These are phyloP conservation scores for Epithemia pelagica DNA, from an alignment of 108 stramenopile genomes.

Conservation along the genomic window DNA sequence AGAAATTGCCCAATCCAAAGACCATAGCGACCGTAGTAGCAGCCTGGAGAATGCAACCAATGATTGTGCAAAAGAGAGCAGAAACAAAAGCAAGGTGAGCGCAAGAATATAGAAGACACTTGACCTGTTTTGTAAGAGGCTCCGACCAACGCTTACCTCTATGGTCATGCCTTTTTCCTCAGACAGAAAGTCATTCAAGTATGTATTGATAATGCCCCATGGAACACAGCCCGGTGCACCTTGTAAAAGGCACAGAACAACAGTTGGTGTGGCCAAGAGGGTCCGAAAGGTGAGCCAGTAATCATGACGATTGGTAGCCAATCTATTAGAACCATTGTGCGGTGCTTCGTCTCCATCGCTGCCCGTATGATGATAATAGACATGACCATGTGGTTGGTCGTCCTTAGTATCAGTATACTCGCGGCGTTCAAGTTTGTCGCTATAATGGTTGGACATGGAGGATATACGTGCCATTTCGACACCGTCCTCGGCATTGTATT, in stretches of 20 bases:
- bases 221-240: slow-evolving; percentile 87
- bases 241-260: slow-evolving; percentile 61
- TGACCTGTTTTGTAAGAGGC: too few relatives aligned
- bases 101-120: not conserved
- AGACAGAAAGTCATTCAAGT: slow-evolving; percentile 79
- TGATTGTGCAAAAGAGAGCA: not conserved
- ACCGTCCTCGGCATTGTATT: not conserved
- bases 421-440: too few relatives aligned
- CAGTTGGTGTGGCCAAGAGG: slow-evolving; percentile 52
- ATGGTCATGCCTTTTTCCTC: slow-evolving; percentile 71
- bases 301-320: slow-evolving; percentile 3
- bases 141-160: slow-evolving; percentile 44
- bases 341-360: not conserved
- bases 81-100: not conserved
- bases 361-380: slow-evolving; percentile 1
- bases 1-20: slow-evolving; percentile 72
- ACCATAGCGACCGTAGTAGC: slow-evolving; percentile 63
- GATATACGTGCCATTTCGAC: slow-evolving; percentile 8
- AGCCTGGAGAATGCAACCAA: slow-evolving; percentile 23
- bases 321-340: not conserved
- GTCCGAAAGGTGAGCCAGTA: slow-evolving; percentile 29
- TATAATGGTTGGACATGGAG: not conserved
- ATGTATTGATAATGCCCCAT: slow-evolving; percentile 76
- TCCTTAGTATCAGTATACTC: too few relatives aligned
- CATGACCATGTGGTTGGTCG: not conserved